These are phyloP conservation scores for Parathielavia appendiculata DNA, from an alignment of 495 filamentous ascomycete genomes.

Conservation along the genomic window DNA sequence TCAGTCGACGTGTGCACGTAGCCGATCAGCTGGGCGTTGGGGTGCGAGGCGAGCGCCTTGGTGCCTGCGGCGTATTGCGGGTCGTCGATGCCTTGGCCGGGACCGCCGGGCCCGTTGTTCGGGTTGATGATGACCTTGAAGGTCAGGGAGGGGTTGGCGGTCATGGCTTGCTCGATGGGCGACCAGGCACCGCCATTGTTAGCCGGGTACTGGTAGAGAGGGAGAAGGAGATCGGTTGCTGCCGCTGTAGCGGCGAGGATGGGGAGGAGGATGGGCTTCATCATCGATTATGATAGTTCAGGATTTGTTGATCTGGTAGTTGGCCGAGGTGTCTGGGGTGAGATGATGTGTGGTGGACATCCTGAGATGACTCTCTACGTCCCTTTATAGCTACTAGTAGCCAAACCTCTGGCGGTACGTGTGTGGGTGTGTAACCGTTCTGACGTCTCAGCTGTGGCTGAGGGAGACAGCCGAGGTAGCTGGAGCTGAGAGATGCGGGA, in stretches of 20 bases:
- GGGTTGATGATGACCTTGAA: constrained; percentile 48
- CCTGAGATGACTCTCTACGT: too few species aligned
- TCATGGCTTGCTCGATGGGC: constrained; percentile 34
- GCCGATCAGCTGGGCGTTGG: constrained; percentile 45
- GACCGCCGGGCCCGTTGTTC: constrained; percentile 40
- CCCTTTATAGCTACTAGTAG: too few species aligned
- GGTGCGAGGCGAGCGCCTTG: constrained; percentile 36
- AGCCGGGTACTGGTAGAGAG: constrained; percentile 47
- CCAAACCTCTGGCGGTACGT: too few species aligned
- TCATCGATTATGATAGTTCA: background rate
- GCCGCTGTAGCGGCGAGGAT: constrained; percentile 1
- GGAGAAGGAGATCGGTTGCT: constrained; percentile 42
- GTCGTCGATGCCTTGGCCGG: constrained; percentile 19
- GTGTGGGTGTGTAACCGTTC: background rate
- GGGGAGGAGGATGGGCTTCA: constrained; percentile 2
- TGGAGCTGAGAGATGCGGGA: background rate
- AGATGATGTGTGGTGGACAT: background rate
- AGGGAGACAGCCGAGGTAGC: background rate
- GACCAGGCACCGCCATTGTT: constrained; percentile 34
- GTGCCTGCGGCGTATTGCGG: constrained; percentile 22
- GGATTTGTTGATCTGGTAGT: background rate
- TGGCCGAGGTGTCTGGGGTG: background rate
- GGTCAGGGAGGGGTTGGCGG: constrained; percentile 31
- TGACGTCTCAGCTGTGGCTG: background rate
- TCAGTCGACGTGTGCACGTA: constrained; percentile 43